Evolutionary conservation across 495 filamentous ascomycete genomes (phyloP), one percentile per base, ranked within the genome.

Genomic region (Penicillium argentinense): DNA sequence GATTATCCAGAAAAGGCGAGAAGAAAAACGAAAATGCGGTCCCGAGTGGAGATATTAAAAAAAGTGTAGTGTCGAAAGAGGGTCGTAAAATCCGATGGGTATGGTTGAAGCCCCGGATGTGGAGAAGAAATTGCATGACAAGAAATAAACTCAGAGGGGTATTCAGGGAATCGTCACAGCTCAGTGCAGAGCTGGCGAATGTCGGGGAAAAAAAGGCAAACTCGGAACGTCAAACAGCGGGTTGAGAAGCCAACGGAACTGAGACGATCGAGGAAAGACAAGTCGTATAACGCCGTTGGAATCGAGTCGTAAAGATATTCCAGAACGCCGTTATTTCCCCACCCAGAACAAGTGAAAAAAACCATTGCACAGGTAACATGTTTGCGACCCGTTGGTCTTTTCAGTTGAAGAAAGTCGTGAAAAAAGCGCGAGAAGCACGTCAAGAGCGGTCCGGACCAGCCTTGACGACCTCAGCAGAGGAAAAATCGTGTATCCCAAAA

Each of bases 361-460:
- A n/a, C n/a, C n/a, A n/a, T n/a, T n/a, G n/a, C n/a, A n/a, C n/a
- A n/a, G n/a, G n/a, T n/a, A n/a, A n/a, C n/a, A n/a, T n/a, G n/a
- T n/a, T n/a, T n/a, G n/a, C 16, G 21, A 11, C 27, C 41, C 14
- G 33, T 3, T 6, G 8, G 13, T 49, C 28, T 39, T 38, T 52
- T 54, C 24, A 44, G 46, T 57, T 39, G 29, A 54, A 36, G 33
- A 26, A 44, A 39, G 29, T 47, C 41, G 49, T 49, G 22, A 51
- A 51, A 50, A 49, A 41, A 36, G 2, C 8, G 7, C n/a, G 27
- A 32, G 25, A 48, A 48, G 38, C 38, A 50, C 59, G 41, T 45
- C 57, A 51, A 54, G 32, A 51, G 39, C 39, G 57, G 51, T 59
- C 61, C 59, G 57, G 61, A 51, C 61, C 59, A 60, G 61, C 61